Conservation (phyloP, 2,329 filamentous ascomycete genomes). For the Phialophora macrospora region DNA sequence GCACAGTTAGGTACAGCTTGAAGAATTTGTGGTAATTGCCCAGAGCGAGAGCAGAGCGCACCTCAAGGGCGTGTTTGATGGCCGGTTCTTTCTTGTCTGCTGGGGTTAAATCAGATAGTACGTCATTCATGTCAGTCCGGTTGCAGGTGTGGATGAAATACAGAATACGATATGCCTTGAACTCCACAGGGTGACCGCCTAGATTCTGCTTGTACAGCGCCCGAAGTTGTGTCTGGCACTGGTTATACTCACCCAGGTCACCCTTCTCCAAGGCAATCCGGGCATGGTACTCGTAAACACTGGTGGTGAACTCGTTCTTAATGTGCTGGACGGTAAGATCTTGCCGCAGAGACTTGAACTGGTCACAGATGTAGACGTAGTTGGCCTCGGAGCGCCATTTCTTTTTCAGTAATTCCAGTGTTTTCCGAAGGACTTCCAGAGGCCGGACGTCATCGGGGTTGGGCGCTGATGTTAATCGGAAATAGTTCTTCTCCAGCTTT, state of each 20-base stretch:
- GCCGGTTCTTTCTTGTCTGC: slow-evolving; percentile 86
- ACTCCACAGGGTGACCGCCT: slow-evolving; percentile 89
- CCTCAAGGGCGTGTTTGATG: slow-evolving; percentile 88
- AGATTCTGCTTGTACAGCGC: slow-evolving; percentile 85
- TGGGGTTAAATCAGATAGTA: slow-evolving; percentile 96
- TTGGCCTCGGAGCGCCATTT: slow-evolving; percentile 95
- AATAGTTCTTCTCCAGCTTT: slow-evolving; percentile 87
- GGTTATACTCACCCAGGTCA: slow-evolving; percentile 99
- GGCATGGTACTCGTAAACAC: slow-evolving; percentile 95
- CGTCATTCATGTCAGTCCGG: slow-evolving; percentile 96
- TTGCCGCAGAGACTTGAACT: slow-evolving; percentile 98
- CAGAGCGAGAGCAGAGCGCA: slow-evolving; percentile 87
- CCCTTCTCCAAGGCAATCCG: slow-evolving; percentile 97
- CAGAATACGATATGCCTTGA: slow-evolving; percentile 98
- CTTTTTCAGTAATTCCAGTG: slow-evolving; percentile 84
- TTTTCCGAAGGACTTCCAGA: slow-evolving; percentile 76
- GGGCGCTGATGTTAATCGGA: slow-evolving; percentile 88
- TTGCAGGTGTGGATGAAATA: slow-evolving; percentile 99
- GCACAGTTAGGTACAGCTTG: slow-evolving; percentile 89
- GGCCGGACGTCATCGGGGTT: slow-evolving; percentile 89
- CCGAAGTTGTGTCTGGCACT: slow-evolving; percentile 97
- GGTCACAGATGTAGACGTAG: slow-evolving; percentile 97
- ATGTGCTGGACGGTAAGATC: slow-evolving; percentile 98
- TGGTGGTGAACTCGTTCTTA: slow-evolving; percentile 94
- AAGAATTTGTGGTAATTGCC: slow-evolving; percentile 99